phyloP scores from a whole-genome alignment of 192 early-diverging fungal species.

The Backusella parvicylindrica region DNA sequence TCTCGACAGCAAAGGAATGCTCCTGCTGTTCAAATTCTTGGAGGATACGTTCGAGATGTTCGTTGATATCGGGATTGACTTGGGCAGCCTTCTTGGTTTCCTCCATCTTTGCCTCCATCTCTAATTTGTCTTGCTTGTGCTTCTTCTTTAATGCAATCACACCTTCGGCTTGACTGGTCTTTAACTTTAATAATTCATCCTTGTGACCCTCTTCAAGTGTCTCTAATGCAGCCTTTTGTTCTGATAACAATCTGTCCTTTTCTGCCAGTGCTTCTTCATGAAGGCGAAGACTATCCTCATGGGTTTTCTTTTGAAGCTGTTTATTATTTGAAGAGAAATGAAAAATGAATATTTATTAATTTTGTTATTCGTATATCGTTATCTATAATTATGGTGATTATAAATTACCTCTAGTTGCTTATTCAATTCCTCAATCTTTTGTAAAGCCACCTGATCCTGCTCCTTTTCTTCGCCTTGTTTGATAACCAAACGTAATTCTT shows the following conservation, averaged over 20 bases:
- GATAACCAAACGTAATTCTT: slow-evolving; percentile 13
- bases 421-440: slow-evolving; percentile 12
- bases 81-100: slow-evolving; percentile 13
- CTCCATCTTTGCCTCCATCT: slow-evolving; percentile 15
- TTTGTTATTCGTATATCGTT: background rate
- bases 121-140: slow-evolving; percentile 26
- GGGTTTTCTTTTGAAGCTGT: slow-evolving; percentile 24
- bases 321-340: background rate
- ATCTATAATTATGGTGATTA: background rate
- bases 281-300: slow-evolving; percentile 26
- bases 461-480: background rate
- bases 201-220: slow-evolving; percentile 15
- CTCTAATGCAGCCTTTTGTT: slow-evolving; percentile 19
- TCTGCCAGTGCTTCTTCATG: slow-evolving; percentile 30
- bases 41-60: slow-evolving; percentile 26
- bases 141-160: slow-evolving; percentile 13
- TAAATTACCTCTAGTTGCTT: slow-evolving; percentile 12
- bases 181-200: slow-evolving; percentile 6
- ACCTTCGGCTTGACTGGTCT: slow-evolving; percentile 12
- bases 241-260: slow-evolving; percentile 27
- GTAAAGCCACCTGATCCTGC: background rate
- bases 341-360: background rate
- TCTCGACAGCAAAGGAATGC: slow-evolving; percentile 18
- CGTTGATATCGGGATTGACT: slow-evolving; percentile 7
- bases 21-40: slow-evolving; percentile 31